These are phyloP conservation scores for Kickxella alabastrina DNA, from an alignment of 192 early-diverging fungal genomes.

Conservation along the genomic window DNA sequence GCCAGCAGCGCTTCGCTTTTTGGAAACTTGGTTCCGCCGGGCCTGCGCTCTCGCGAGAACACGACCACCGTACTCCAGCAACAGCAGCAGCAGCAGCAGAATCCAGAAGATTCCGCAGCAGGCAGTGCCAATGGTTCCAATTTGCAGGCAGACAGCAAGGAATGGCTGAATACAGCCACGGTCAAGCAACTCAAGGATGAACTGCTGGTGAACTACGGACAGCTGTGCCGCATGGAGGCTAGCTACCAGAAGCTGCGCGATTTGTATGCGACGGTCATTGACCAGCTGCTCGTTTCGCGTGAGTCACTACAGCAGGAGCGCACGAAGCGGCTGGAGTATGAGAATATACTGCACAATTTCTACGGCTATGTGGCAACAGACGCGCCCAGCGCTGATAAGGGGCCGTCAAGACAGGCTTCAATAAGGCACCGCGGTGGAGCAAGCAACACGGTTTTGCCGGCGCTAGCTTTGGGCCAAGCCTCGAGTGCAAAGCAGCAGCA, in stretches of 20 bases:
- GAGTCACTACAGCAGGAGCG: slow-evolving; percentile 43
- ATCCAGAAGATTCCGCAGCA: background rate
- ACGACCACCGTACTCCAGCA: background rate
- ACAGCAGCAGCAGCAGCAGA: slow-evolving; percentile 1
- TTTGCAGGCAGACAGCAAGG: slow-evolving; percentile 11
- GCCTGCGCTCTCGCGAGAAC: slow-evolving; percentile 30
- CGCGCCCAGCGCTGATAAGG: background rate
- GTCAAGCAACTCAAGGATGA: slow-evolving; percentile 44
- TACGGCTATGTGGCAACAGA: slow-evolving; percentile 28
- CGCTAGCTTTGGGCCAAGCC: background rate
- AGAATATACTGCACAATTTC: slow-evolving; percentile 31
- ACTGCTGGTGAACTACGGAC: slow-evolving; percentile 46
- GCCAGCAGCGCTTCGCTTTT: slow-evolving; percentile 27
- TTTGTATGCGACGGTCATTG: slow-evolving; percentile 39
- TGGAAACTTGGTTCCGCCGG: slow-evolving; percentile 38
- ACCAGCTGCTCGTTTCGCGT: slow-evolving; percentile 42
- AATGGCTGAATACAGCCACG: slow-evolving; percentile 35
- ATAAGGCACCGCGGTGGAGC: background rate
- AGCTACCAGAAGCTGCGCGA: slow-evolving; percentile 50
- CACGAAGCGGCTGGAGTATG: slow-evolving; percentile 25
- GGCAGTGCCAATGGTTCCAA: background rate
- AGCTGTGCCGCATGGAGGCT: slow-evolving; percentile 45
- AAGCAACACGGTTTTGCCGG: background rate
- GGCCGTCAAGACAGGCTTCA: background rate
- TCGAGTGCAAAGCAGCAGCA: slow-evolving; percentile 1